Conservation (phyloP, 768 basidiomycete genomes). For the Lepiota brunneoincarnata region DNA sequence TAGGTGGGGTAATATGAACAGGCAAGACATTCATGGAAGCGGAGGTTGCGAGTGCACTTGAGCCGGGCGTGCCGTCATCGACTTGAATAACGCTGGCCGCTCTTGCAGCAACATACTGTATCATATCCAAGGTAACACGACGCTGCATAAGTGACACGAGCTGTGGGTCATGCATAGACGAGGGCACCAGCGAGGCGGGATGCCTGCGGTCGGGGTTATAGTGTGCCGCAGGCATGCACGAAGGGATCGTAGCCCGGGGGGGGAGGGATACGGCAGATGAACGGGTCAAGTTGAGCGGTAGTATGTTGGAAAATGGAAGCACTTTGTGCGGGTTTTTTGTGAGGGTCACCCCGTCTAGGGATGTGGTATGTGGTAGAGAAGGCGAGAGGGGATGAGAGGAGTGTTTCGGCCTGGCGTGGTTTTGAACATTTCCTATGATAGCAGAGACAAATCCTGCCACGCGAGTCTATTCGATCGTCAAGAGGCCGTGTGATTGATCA, state of each 20-base stretch:
- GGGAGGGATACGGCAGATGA: conserved; percentile 8
- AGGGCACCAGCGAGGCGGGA: conserved; percentile 81
- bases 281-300: conserved; percentile 27
- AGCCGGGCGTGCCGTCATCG: conserved; percentile 44
- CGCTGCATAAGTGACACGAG: conserved; percentile 77
- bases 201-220: conserved; percentile 37
- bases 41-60: no score
- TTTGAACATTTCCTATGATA: conserved; percentile 8
- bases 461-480: not conserved
- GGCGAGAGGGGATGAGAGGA: conserved; percentile 14
- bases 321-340: conserved; percentile 16
- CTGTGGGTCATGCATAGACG: conserved; percentile 73
- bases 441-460: conserved; percentile 13
- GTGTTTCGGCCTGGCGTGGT: conserved; percentile 13
- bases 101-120: conserved; percentile 79
- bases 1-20: conserved; percentile 55
- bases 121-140: conserved; percentile 82
- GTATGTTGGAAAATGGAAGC: conserved; percentile 23
- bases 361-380: conserved; percentile 28
- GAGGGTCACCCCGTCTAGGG: conserved; percentile 39
- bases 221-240: conserved; percentile 3
- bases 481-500: no score
- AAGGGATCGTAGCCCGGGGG: not conserved
- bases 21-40: conserved; percentile 3
- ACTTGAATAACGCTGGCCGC: conserved; percentile 73